A percentile compares a stretch with the other conserved stretches of the same genome.
These are phyloP conservation scores for Botrytis porri DNA, from an alignment of 2,329 filamentous ascomycete genomes.

Conservation along the genomic window DNA sequence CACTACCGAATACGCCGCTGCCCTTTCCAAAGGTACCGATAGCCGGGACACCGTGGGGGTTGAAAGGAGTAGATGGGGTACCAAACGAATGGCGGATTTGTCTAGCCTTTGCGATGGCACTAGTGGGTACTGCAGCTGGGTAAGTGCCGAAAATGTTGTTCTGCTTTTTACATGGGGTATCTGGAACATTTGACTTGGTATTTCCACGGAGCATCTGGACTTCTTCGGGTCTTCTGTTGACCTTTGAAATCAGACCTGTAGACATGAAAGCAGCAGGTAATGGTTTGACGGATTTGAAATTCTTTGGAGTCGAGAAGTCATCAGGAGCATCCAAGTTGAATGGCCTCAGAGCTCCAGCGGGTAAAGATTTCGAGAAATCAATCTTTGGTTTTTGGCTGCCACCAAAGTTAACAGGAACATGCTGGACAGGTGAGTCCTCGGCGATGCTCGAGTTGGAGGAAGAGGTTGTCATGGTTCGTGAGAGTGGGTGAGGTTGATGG, in stretches of 20 bases:
- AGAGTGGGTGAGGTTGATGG: conserved; percentile 75
- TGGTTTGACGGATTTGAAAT: conserved; percentile 74
- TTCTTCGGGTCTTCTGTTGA: conserved; percentile 78
- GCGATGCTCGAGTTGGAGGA: conserved; percentile 76
- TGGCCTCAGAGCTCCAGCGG: conserved; percentile 59
- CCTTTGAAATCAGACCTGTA: conserved; percentile 91
- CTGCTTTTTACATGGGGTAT: conserved; percentile 93
- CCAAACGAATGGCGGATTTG: conserved; percentile 71
- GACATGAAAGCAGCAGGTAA: conserved; percentile 86
- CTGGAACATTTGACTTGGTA: conserved; percentile 72
- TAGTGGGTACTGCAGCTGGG: conserved; percentile 55
- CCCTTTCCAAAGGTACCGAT: conserved; percentile 51
- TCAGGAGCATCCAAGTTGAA: conserved; percentile 43
- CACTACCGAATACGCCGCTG: conserved; percentile 59
- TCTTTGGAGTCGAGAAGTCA: conserved; percentile 69
- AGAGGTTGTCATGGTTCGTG: conserved; percentile 80
- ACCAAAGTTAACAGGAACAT: conserved; percentile 54
- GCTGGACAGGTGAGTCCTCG: conserved; percentile 65
- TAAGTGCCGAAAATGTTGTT: conserved; percentile 67
- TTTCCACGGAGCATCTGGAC: conserved; percentile 48
- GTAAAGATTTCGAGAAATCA: conserved; percentile 73
- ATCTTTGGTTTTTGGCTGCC: conserved; percentile 51
- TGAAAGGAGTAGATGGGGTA: conserved; percentile 78
- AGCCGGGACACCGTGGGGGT: conserved; percentile 50
- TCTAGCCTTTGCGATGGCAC: conserved; percentile 57